Percentiles rank a stretch among this genome's conserved stretches.
Conservation (phyloP, 2,329 filamentous ascomycete species). For the Furcasterigmium furcatum region DNA sequence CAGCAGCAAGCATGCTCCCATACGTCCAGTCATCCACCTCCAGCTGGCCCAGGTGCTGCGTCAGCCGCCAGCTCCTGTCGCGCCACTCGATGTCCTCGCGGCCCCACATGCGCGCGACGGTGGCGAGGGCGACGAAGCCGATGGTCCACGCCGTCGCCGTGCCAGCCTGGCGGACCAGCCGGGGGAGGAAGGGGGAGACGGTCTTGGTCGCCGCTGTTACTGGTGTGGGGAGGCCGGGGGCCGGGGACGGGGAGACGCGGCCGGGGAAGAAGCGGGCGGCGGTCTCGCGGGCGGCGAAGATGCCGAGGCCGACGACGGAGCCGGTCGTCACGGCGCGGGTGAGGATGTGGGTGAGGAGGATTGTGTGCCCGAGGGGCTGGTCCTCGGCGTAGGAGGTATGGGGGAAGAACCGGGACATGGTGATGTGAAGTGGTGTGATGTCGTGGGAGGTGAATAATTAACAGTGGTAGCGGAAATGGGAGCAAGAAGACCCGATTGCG, state of each 20-base stretch:
- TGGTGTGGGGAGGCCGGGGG: not conserved
- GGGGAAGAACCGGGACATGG: slow-evolving; percentile 54
- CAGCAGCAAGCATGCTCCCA: slow-evolving; percentile 29
- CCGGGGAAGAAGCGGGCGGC: slow-evolving; percentile 16
- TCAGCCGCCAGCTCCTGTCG: slow-evolving; percentile 59
- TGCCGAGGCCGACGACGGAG: slow-evolving; percentile 41
- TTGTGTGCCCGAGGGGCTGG: slow-evolving; percentile 49
- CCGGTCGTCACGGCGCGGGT: slow-evolving; percentile 52
- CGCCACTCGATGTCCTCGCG: slow-evolving; percentile 60
- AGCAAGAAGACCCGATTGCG: not conserved
- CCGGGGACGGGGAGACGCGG: not conserved
- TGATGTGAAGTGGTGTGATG: slow-evolving; percentile 12
- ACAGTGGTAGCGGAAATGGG: not conserved
- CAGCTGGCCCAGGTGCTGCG: slow-evolving; percentile 55
- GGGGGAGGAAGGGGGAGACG: slow-evolving; percentile 16
- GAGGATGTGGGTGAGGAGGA: slow-evolving; percentile 58
- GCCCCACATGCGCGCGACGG: slow-evolving; percentile 49
- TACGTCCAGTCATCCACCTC: slow-evolving; percentile 54
- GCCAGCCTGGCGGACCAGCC: slow-evolving; percentile 42
- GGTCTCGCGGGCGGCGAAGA: slow-evolving; percentile 27
- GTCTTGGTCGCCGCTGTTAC: not conserved
- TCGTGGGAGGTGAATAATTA: not conserved
- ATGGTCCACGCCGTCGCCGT: slow-evolving; percentile 41
- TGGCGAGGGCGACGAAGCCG: slow-evolving; percentile 37
- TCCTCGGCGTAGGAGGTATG: slow-evolving; percentile 60